These are phyloP conservation scores for Garcia nutans DNA, from an alignment of 345 rosid genomes.

Conservation along the genomic window DNA sequence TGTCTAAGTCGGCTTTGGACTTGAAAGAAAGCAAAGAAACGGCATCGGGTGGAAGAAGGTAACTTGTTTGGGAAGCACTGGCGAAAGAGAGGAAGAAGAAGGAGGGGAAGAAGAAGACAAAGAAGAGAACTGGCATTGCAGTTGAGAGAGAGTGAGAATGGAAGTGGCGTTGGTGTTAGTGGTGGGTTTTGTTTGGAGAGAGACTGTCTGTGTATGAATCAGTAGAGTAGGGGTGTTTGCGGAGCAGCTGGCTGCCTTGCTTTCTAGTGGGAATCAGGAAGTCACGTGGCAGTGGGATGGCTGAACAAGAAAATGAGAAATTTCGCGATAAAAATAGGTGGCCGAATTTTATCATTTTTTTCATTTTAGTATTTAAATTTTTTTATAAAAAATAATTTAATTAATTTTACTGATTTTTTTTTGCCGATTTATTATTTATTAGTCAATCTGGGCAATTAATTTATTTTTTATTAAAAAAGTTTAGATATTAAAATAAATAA, in stretches of 20 bases:
- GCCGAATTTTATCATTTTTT: too few species aligned
- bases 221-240: not conserved
- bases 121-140: slow-evolving; percentile 15
- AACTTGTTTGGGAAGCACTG: slow-evolving; percentile 30
- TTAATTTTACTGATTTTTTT: too few species aligned
- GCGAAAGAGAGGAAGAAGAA: slow-evolving; percentile 17
- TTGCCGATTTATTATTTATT: too few species aligned
- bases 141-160: not conserved
- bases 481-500: too few species aligned
- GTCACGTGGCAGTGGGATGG: slow-evolving; percentile 39
- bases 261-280: slow-evolving; percentile 11
- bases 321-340: too few species aligned
- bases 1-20: slow-evolving; percentile 75
- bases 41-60: slow-evolving; percentile 63
- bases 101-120: slow-evolving; percentile 13
- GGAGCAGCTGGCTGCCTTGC: slow-evolving; percentile 25
- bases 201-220: too few species aligned
- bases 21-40: slow-evolving; percentile 77
- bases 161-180: not conserved
- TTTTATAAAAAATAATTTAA: too few species aligned
- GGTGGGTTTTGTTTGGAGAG: too few species aligned
- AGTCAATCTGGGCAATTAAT: too few species aligned
- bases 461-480: too few species aligned
- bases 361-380: too few species aligned
- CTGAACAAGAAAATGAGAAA: not conserved